Base-by-base conservation (phyloP, 345 rosid species). In the Aquilaria sinensis region DNA sequence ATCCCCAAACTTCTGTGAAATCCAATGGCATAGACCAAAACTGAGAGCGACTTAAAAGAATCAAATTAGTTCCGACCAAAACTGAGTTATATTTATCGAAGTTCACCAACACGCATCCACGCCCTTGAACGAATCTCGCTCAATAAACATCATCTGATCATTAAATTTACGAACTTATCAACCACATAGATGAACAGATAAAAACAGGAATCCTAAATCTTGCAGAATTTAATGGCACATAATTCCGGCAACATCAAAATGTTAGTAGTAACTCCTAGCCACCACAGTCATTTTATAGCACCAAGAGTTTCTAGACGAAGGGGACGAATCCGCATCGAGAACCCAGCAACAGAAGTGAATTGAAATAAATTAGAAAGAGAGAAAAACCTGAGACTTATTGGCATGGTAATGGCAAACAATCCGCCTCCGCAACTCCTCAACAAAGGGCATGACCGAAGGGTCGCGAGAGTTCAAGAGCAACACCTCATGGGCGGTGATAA, bases 401-500 rank as follows among this genome's bases (percentile, higher is more conserved):
- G 96, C 90, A 13, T 80, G 88, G 66, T 80, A 55, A 72, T 81
- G 90, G 45, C 83, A 75, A 31, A 56, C 30, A 57, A 94, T 75
- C 75, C 99, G 78, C 48, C 75, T 65, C 62, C 75, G 88, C 68
- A 90, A 60, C 78, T 94, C 97, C 8, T 80, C 83, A 51, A 90
- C 90, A 51, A 90, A 88, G 0, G 96, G 96, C 23, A 70, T 64
- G 29, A 90, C 96, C 1, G 86, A 79, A 16, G 99, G 99, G 60
- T 90, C 96, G 69, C 77, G 78, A 32, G 91, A 90, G 69, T 90
- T 94, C 65, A 90, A 76, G 70, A 94, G 66, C 67, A 86, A 64
- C 47, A 90, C 95, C 80, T 94, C 97, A 33, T 86, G 86, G 4
- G 96, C 92, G 1, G 96, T 94, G 70, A 88, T 83, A 63, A 94